Conservation (phyloP, 2,329 filamentous ascomycete species). For the Simplicillium aogashimaense region DNA sequence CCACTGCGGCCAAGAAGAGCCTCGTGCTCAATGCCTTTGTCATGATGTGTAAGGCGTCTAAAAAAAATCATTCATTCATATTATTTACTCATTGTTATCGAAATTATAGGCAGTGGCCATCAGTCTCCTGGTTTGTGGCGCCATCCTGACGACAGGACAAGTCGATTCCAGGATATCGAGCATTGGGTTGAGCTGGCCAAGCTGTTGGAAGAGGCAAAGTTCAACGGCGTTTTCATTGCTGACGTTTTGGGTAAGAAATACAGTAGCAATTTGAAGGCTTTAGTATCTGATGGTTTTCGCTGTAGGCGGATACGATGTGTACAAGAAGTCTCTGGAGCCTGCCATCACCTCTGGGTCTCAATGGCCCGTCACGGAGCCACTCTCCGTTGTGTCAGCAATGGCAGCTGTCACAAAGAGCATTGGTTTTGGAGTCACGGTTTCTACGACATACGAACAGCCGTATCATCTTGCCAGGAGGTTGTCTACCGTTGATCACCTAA, state of each 20-base stretch:
- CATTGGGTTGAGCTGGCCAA: conserved; percentile 54
- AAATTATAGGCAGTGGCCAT: conserved; percentile 26
- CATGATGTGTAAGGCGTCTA: conserved; percentile 22
- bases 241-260: conserved; percentile 45
- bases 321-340: conserved; percentile 49
- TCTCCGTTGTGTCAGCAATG: conserved; percentile 58
- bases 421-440: conserved; percentile 60
- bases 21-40: conserved; percentile 34
- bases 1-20: conserved; percentile 19
- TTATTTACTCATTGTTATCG: not conserved
- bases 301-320: conserved; percentile 58
- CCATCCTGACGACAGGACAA: conserved; percentile 54
- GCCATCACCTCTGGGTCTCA: conserved; percentile 55
- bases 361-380: conserved; percentile 62
- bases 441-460: conserved; percentile 62
- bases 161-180: conserved; percentile 47
- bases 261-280: not conserved
- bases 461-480: conserved; percentile 58
- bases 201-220: conserved; percentile 49
- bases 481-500: conserved; percentile 59
- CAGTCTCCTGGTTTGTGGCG: conserved; percentile 42
- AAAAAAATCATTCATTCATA: not conserved
- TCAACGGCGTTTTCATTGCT: conserved; percentile 58
- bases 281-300: no score
- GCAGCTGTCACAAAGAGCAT: conserved; percentile 59